phyloP scores from a whole-genome alignment of 2,329 filamentous ascomycete species.

The Hypoxylon sp. region DNA sequence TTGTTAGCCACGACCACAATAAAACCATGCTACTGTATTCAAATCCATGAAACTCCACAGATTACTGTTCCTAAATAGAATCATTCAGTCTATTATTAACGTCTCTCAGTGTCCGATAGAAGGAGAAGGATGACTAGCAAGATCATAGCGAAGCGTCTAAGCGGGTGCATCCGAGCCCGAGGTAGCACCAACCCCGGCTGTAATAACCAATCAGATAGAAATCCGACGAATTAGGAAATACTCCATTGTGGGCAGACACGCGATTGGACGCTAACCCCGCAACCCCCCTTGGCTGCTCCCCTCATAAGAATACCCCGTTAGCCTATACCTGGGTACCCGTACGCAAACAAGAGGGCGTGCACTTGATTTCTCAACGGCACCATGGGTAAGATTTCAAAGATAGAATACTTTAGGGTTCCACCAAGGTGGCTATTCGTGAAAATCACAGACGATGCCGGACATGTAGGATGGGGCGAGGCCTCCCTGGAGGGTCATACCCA shows the following conservation, averaged over 20 bases:
- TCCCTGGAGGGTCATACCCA: conserved; percentile 81
- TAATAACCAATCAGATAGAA: conserved; percentile 20
- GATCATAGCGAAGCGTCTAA: neutral
- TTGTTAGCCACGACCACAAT: neutral
- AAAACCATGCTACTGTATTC: neutral
- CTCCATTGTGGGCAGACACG: conserved; percentile 19
- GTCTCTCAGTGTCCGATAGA: neutral
- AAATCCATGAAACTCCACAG: neutral
- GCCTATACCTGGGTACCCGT: neutral
- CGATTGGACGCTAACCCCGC: conserved; percentile 27
- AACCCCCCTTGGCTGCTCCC: conserved; percentile 14
- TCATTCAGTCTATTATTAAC: neutral
- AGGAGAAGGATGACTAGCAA: neutral
- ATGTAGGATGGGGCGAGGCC: conserved; percentile 80
- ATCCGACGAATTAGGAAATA: conserved; percentile 28
- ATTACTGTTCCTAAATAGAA: neutral
- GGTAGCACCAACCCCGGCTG: conserved; percentile 8
- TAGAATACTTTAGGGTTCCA: conserved; percentile 82
- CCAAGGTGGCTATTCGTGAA: conserved; percentile 86
- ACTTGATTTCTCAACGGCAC: conserved; percentile 2
- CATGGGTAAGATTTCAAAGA: conserved; percentile 75
- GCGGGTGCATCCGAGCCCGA: conserved; percentile 7
- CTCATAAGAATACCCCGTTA: conserved; percentile 9
- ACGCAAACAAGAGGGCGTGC: neutral
- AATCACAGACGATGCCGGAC: conserved; percentile 75